These are phyloP conservation scores for Ganoderma multipileum DNA, from an alignment of 1,284 basidiomycete species.

Conservation along the genomic window DNA sequence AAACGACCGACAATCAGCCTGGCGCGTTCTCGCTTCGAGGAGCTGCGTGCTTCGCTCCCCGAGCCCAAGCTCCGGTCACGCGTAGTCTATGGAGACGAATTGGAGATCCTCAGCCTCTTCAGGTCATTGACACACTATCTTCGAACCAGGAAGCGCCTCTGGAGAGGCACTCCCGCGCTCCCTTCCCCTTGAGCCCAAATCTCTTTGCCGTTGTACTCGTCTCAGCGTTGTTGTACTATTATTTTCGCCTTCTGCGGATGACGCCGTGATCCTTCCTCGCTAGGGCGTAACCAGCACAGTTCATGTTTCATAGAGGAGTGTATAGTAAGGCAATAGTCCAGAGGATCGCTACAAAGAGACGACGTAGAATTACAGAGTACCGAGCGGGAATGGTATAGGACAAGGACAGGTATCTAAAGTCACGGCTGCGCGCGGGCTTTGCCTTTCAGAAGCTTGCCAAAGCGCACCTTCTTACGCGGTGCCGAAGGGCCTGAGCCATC, in stretches of 20 bases:
- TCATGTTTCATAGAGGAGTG: too few relatives aligned
- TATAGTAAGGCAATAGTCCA: neutral
- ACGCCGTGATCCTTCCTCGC: too few relatives aligned
- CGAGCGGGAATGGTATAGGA: neutral
- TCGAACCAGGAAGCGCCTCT: conserved; percentile 8
- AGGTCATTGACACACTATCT: conserved; percentile 10
- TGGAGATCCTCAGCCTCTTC: neutral
- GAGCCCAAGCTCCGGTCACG: conserved; percentile 21
- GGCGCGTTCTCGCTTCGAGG: conserved; percentile 12
- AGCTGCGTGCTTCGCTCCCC: conserved; percentile 2
- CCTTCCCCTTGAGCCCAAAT: too few relatives aligned
- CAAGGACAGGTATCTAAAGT: neutral
- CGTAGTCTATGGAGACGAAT: conserved; percentile 5
- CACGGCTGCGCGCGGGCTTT: neutral
- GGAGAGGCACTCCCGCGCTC: conserved; percentile 15
- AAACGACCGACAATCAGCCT: conserved; percentile 36
- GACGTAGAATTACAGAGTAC: neutral
- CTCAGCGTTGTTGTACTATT: too few relatives aligned
- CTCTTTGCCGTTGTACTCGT: too few relatives aligned
- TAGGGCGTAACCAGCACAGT: too few relatives aligned
- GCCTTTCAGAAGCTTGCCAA: neutral
- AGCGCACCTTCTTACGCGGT: neutral
- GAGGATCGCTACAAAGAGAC: neutral
- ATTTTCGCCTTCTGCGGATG: too few relatives aligned
- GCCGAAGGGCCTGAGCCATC: neutral